phyloP scores from a whole-genome alignment of 139 green algal genomes.

The Tetradesmus obliquus region DNA sequence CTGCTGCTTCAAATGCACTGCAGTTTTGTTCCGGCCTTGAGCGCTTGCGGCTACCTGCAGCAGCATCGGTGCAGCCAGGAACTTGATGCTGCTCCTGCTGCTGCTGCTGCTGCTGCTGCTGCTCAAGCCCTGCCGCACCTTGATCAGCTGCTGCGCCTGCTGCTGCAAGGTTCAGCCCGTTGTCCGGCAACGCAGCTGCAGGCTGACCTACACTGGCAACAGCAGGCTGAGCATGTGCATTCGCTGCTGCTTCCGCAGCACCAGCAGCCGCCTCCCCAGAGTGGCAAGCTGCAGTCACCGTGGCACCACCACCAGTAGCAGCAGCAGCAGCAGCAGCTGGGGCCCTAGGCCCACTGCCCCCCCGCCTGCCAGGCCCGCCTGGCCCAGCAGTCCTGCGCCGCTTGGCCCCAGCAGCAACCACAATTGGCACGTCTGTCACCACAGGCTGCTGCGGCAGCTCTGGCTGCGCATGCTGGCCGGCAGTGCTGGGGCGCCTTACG shows the following conservation, averaged over 20 bases:
- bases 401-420: constrained; percentile 13
- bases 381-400: constrained; percentile 1
- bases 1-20: not conserved
- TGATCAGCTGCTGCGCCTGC: not conserved
- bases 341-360: not conserved
- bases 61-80: not conserved
- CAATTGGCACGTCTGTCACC: not conserved
- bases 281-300: not conserved
- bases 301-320: not conserved
- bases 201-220: not conserved
- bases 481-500: not conserved
- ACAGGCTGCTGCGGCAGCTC: not conserved
- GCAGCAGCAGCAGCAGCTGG: not conserved
- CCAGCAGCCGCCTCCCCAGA: not conserved
- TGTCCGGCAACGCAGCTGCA: not conserved
- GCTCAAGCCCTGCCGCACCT: not conserved
- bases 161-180: not conserved
- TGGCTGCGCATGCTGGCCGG: not conserved
- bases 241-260: not conserved
- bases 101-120: constrained; percentile 3
- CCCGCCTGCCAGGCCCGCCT: not conserved
- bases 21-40: not conserved
- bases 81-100: not conserved
- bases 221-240: not conserved
- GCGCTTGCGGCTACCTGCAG: not conserved